Conservation (phyloP, 345 rosid species). For the Cardamine chenopodiifolia region DNA sequence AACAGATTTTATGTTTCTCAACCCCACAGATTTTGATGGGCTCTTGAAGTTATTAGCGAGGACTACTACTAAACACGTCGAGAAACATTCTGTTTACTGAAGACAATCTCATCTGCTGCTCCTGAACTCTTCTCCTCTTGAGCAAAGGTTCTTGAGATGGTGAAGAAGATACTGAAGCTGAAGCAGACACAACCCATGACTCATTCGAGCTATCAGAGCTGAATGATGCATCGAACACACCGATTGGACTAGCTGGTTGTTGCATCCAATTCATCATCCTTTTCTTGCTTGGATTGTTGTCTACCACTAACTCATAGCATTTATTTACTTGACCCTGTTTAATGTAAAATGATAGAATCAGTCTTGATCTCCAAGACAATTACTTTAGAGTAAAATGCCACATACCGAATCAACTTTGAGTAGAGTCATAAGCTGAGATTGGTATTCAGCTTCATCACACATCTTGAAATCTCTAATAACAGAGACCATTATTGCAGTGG, state of each 20-base stretch:
- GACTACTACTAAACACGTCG: constrained; percentile 57
- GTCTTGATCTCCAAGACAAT: constrained; percentile 17
- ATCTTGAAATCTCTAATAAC: constrained; percentile 64
- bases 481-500: constrained; percentile 77
- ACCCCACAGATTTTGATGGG: background rate
- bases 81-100: constrained; percentile 54
- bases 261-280: constrained; percentile 54
- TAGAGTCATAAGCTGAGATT: constrained; percentile 63
- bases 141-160: constrained; percentile 51
- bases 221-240: constrained; percentile 66
- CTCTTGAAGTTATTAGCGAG: constrained; percentile 50
- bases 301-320: constrained; percentile 71
- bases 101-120: constrained; percentile 73
- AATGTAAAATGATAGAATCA: constrained; percentile 13
- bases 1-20: constrained; percentile 18
- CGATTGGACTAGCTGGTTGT: constrained; percentile 60
- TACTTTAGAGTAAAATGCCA: background rate
- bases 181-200: constrained; percentile 53
- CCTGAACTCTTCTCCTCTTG: constrained; percentile 70
- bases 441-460: constrained; percentile 52
- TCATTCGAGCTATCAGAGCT: constrained; percentile 76
- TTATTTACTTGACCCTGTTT: constrained; percentile 64
- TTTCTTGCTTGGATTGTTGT: constrained; percentile 50
- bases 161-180: constrained; percentile 40
- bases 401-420: constrained; percentile 52